Conservation (phyloP, 2,329 filamentous ascomycete species). For the Pyricularia pennisetigena region DNA sequence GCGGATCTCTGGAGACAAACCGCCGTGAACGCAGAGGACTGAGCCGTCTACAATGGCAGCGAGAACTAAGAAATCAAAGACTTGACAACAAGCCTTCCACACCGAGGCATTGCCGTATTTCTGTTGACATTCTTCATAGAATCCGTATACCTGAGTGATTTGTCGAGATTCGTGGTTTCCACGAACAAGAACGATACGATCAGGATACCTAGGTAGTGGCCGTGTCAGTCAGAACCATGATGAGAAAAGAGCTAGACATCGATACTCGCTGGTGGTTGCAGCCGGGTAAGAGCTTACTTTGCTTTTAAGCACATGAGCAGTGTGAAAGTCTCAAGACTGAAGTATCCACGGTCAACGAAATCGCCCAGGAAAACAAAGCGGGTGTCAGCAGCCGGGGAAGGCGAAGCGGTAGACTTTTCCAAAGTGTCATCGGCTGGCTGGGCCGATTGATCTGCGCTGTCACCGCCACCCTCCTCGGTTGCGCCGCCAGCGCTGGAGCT, state of each 20-base stretch:
- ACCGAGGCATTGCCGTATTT: conserved; percentile 99
- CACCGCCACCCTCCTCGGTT: conserved; percentile 2
- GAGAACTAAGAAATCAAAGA: conserved; percentile 95
- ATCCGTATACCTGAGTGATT: conserved; percentile 97
- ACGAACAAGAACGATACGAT: conserved; percentile 89
- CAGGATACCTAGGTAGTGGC: conserved; percentile 64
- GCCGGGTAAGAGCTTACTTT: conserved; percentile 30
- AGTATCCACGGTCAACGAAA: conserved; percentile 95
- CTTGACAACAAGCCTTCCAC: conserved; percentile 99
- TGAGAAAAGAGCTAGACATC: background rate
- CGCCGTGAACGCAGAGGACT: conserved; percentile 96
- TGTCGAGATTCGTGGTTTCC: conserved; percentile 97
- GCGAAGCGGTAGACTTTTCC: conserved; percentile 22
- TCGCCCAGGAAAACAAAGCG: conserved; percentile 64
- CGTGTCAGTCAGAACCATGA: conserved; percentile 8
- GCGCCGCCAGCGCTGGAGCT: conserved; percentile 27
- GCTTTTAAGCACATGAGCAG: conserved; percentile 90
- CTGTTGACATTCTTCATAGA: conserved; percentile 95
- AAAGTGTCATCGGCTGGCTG: conserved; percentile 19
- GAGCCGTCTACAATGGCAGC: conserved; percentile 97
- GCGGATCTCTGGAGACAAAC: conserved; percentile 80
- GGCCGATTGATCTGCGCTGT: background rate
- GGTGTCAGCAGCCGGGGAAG: conserved; percentile 41
- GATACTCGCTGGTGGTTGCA: background rate
- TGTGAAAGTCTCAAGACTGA: conserved; percentile 96